phyloP scores from a whole-genome alignment of 1,284 basidiomycete genomes.

The Ganoderma boninense region DNA sequence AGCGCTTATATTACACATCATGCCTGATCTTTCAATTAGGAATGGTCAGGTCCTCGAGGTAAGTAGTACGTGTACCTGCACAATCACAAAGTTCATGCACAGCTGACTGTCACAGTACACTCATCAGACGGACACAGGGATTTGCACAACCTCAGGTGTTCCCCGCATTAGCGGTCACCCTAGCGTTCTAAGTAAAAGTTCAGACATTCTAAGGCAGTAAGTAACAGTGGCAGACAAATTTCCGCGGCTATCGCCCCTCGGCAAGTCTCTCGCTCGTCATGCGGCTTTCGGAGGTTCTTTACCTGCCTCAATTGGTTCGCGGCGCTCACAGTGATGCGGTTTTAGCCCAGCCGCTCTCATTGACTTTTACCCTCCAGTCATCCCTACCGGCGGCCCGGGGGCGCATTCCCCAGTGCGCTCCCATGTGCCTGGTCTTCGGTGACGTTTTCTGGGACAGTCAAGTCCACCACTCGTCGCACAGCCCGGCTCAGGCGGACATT shows the following conservation, averaged over 20 bases:
- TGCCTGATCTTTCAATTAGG: not conserved
- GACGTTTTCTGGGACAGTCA: not conserved
- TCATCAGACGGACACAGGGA: not conserved
- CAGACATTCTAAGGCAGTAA: not conserved
- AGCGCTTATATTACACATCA: not conserved
- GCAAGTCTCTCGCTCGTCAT: not conserved
- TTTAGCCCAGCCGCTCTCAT: not conserved
- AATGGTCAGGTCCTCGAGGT: not conserved
- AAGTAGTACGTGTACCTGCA: not conserved
- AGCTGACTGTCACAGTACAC: not conserved
- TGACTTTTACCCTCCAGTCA: not conserved
- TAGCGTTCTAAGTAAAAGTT: not conserved
- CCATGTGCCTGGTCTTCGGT: not conserved
- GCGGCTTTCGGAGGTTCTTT: not conserved
- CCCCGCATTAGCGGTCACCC: not conserved
- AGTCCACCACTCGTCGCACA: not conserved
- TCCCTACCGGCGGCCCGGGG: not conserved
- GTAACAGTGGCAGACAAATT: not conserved
- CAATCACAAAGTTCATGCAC: not conserved
- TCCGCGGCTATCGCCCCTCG: not conserved
- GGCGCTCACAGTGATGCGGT: not conserved
- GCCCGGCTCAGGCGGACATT: slow-evolving; percentile 13
- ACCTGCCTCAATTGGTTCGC: not conserved
- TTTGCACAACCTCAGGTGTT: not conserved
- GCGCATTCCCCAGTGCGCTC: not conserved